Base-by-base conservation (phyloP, 345 rosid genomes). In the Lepidium aucheri region DNA sequence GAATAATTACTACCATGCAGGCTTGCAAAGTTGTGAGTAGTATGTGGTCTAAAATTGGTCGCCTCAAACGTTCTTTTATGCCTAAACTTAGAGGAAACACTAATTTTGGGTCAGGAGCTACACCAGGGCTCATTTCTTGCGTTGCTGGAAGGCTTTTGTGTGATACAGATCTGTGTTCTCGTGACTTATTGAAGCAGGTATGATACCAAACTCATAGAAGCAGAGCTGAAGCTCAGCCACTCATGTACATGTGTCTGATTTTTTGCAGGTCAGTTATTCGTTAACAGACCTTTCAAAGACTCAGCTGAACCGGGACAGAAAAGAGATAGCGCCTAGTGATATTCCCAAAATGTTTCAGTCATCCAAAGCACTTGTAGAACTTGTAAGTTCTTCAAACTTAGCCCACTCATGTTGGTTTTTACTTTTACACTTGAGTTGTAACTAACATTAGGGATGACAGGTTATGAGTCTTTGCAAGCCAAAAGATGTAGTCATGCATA, bases 31-130 rank as follows among this genome's bases (percentile, higher is more conserved):
- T 94, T 67, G 81, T 85, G 51, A 83, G 95, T 81, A 80, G 78
- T 79, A 90, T 83, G 87, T 94, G 99, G 99, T 94, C 99, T 79
- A 94, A 88, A 82, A 76, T 94, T 75, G 99, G 99, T 38, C 96
- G 97, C 49, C 91, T 94, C 49, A 90, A 86, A 81, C 99, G 99
- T 45, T 85, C 95, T 53, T 74, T 70, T 61, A 94, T 94, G 99
- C 99, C 99, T 62, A 94, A 79, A 73, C 86, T 90, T 72, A 90
- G 80, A 83, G 89, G 92, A 74, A 85, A 79, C 75, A 67, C 83
- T 39, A 65, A 79, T 65, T 90, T 80, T 73, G 97, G 97, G 11
- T 86, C 96, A 18, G 96, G 99, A 70, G 99, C 99, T 68, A 84
- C 95, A 78, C 89, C 82, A 9, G 97, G 97, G 77, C 74, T 94